phyloP scores from a whole-genome alignment of 2,329 filamentous ascomycete species.

The Coniella lustricola region DNA sequence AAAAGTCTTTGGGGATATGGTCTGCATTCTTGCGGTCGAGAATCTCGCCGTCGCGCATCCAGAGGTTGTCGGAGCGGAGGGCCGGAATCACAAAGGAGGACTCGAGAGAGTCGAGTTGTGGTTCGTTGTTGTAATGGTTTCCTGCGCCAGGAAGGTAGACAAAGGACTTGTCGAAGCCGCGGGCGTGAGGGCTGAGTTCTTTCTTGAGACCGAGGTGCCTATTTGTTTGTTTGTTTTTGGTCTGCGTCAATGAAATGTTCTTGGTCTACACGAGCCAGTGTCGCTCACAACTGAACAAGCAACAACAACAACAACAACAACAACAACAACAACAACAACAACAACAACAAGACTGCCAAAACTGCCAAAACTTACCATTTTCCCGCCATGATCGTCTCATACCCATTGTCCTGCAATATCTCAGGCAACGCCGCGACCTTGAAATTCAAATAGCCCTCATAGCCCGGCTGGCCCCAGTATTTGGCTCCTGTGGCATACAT shows the following conservation, averaged over 20 bases:
- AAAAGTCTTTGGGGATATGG: slow-evolving; percentile 41
- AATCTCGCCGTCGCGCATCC: slow-evolving; percentile 31
- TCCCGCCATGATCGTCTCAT: slow-evolving; percentile 25
- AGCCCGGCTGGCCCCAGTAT: slow-evolving; percentile 19
- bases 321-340: neutral
- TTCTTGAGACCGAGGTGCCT: slow-evolving; percentile 42
- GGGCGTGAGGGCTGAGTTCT: slow-evolving; percentile 45
- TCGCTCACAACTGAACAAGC: too few relatives aligned
- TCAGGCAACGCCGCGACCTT: slow-evolving; percentile 24
- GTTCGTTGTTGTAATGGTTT: slow-evolving; percentile 47
- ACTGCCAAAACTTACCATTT: slow-evolving; percentile 17
- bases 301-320: neutral
- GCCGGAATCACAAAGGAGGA: slow-evolving; percentile 25
- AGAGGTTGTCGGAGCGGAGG: slow-evolving; percentile 31
- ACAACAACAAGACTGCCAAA: neutral
- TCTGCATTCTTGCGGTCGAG: slow-evolving; percentile 27
- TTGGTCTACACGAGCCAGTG: slow-evolving; percentile 5
- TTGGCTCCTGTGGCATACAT: slow-evolving; percentile 24
- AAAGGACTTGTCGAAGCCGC: slow-evolving; percentile 55
- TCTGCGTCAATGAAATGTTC: too few relatives aligned
- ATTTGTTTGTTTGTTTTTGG: neutral
- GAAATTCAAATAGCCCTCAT: slow-evolving; percentile 27
- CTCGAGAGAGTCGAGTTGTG: slow-evolving; percentile 29
- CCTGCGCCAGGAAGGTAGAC: slow-evolving; percentile 54
- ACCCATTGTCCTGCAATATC: slow-evolving; percentile 24